Base-by-base conservation (phyloP, 2,329 filamentous ascomycete species). In the Xylaria digitata region DNA sequence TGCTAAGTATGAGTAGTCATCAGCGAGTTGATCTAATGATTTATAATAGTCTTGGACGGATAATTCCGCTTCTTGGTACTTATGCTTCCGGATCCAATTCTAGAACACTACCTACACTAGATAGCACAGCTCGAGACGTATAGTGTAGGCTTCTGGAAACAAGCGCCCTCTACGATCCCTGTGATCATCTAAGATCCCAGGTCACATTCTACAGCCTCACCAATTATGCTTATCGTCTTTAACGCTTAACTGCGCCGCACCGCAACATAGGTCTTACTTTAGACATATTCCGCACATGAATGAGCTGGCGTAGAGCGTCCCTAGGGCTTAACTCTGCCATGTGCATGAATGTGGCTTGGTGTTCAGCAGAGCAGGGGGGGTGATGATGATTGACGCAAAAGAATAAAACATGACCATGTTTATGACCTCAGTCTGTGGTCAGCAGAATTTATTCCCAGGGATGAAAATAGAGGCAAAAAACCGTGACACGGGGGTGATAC, bases 181-280 rank as follows among this genome's bases (percentile, higher is more conserved):
- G 55, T 57, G 49, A 45, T 49, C 45, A 26, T 61, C 34, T 57
- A 34, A 53, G 52, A 53, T 61, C 43, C 21, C 17, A 53, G 34
- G 65, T 67, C 50, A 46, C 60, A 63, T 59, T 67, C 37, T 40
- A 42, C 65, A 64, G 65, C 61, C 65, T 64, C 40, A 43, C 49
- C 49, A 50, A 21, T 48, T 48, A 54, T 40, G 54, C 61, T 66
- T 54, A 37, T 63, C 32, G 48, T 42, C n/a, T 26, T 19, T 17
- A 49, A 13, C 15, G 48, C 37, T 40, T 37, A 17, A 42, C 30
- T 46, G n/a, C 37, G 55, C 52, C 52, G 34, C 50, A 2, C 57
- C 61, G 61, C 61, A 43, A 13, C 21, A 67, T 67, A 1, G 13
- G 61, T n/a, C 65, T 53, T 5, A 43, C 15, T 61, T 61, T 23